These are phyloP conservation scores for Pseudevernia furfuracea DNA, from an alignment of 495 filamentous ascomycete species.

Conservation along the genomic window DNA sequence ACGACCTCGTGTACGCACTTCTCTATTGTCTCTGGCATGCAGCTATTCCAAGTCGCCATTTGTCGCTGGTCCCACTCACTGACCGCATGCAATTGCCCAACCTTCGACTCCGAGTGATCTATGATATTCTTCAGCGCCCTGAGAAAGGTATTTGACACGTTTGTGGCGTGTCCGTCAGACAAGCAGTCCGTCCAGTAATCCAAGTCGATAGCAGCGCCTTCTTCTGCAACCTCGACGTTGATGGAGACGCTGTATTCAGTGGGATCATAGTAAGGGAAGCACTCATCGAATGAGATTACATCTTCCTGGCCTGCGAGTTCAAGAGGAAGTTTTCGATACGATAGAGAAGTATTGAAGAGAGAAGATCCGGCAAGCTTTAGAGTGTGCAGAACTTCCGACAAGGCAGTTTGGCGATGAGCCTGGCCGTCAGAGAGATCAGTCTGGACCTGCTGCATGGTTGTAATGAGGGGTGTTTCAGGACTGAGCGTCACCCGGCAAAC, in stretches of 20 bases:
- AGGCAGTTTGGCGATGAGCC: slow-evolving; percentile 40
- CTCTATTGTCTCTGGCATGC: slow-evolving; percentile 32
- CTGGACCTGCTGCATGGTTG: slow-evolving; percentile 39
- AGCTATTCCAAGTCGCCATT: slow-evolving; percentile 41
- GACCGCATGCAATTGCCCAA: slow-evolving; percentile 36
- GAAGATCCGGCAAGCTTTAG: slow-evolving; percentile 35
- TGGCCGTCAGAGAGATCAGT: slow-evolving; percentile 44
- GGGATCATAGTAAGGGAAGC: slow-evolving; percentile 45
- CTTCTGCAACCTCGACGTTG: slow-evolving; percentile 46
- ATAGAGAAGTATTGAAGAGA: slow-evolving; percentile 41
- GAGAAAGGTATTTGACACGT: slow-evolving; percentile 44
- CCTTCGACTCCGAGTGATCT: slow-evolving; percentile 27
- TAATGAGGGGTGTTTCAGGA: slow-evolving; percentile 24
- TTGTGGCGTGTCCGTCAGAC: slow-evolving; percentile 43
- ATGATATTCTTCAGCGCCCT: slow-evolving; percentile 40
- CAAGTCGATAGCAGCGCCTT: slow-evolving; percentile 41
- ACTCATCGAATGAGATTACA: slow-evolving; percentile 35
- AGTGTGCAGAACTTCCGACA: slow-evolving; percentile 48
- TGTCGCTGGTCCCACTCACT: slow-evolving; percentile 35
- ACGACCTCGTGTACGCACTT: slow-evolving; percentile 40
- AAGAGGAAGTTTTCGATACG: slow-evolving; percentile 37
- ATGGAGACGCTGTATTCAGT: slow-evolving; percentile 49
- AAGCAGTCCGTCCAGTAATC: slow-evolving; percentile 51
- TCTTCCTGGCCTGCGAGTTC: slow-evolving; percentile 23
- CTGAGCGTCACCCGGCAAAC: slow-evolving; percentile 42